These are phyloP conservation scores for Inga leiocalycina DNA, from an alignment of 306 rosid genomes.

Conservation along the genomic window DNA sequence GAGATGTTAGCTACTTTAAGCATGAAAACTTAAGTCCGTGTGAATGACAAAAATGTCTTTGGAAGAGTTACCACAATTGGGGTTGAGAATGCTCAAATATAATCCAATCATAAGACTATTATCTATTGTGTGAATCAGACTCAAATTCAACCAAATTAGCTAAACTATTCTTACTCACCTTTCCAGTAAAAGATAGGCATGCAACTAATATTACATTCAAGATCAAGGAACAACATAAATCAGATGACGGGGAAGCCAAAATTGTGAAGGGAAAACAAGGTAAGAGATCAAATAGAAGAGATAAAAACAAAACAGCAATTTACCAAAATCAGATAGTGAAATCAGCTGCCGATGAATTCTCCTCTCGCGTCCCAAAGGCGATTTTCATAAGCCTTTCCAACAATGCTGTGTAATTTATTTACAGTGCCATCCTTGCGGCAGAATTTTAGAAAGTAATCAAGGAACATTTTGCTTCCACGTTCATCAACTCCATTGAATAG, in stretches of 20 bases:
- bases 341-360: constrained; percentile 55
- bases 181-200: not conserved
- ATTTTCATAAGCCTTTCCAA: constrained; percentile 72
- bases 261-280: not conserved
- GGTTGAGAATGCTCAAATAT: no score
- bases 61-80: no score
- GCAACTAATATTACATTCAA: not conserved
- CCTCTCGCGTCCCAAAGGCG: constrained; percentile 84
- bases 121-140: no score
- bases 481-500: constrained; percentile 82
- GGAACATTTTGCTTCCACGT: constrained; percentile 75
- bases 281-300: constrained; percentile 15
- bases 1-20: no score
- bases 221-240: not conserved
- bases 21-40: no score
- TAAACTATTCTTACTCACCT: not conserved
- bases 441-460: constrained; percentile 77
- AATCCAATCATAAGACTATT: no score
- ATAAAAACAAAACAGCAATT: not conserved
- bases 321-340: constrained; percentile 5
- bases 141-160: no score
- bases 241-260: not conserved
- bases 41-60: no score
- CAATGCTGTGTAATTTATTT: constrained; percentile 49
- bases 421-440: constrained; percentile 52